A percentile compares a stretch with the other conserved stretches of the same genome.
Conservation (phyloP, 345 rosid genomes). For the Boechera divaricarpa region DNA sequence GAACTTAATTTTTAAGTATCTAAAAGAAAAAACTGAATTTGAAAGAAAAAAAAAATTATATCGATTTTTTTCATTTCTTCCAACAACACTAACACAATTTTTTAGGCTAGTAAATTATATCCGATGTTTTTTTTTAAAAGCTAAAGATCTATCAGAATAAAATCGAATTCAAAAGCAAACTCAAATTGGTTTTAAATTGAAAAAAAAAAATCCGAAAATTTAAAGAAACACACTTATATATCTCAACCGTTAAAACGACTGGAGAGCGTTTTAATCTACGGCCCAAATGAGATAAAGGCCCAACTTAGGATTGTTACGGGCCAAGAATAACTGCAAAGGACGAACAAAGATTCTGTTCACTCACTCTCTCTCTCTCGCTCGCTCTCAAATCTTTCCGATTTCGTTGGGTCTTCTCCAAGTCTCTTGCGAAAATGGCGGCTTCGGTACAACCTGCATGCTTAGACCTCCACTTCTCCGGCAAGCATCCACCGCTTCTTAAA, state of each 20-base stretch:
- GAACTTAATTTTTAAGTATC: background rate
- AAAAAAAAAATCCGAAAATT: too few species aligned
- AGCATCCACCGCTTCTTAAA: slow-evolving; percentile 29
- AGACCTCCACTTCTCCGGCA: slow-evolving; percentile 43
- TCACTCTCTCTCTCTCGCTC: background rate
- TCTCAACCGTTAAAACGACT: too few species aligned
- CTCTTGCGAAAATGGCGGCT: slow-evolving; percentile 52
- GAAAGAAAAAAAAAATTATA: background rate
- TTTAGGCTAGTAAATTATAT: too few species aligned
- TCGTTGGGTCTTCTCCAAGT: slow-evolving; percentile 34
- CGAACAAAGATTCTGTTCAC: background rate
- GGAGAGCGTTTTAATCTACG: too few species aligned
- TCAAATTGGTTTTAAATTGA: too few species aligned
- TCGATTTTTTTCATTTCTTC: too few species aligned
- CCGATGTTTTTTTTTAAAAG: too few species aligned
- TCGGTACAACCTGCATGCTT: slow-evolving; percentile 48
- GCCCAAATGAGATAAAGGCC: slow-evolving; percentile 26
- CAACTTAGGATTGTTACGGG: background rate
- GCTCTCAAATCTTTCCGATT: slow-evolving; percentile 33
- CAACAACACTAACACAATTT: too few species aligned
- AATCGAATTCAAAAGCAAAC: too few species aligned
- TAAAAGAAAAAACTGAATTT: background rate
- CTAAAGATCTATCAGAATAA: too few species aligned
- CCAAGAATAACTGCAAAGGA: slow-evolving; percentile 21
- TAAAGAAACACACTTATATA: too few species aligned